phyloP scores from a whole-genome alignment of 192 early-diverging fungal genomes.

The Fimicolochytrium jonesii region DNA sequence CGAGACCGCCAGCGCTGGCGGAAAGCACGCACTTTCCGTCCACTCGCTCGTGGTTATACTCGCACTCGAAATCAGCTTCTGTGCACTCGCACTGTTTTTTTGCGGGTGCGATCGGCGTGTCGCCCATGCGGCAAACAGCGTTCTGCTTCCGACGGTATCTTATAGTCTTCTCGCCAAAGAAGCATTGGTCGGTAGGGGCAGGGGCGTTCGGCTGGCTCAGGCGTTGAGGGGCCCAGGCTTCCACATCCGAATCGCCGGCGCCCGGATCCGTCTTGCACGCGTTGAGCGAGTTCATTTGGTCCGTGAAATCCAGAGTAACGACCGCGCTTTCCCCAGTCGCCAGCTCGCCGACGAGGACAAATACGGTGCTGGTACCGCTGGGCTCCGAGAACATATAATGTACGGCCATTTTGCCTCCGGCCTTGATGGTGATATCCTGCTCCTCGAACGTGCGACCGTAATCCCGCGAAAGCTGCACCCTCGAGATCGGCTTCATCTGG shows the following conservation, averaged over 20 bases:
- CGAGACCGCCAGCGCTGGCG: slow-evolving; percentile 3
- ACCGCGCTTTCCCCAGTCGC: slow-evolving; percentile 16
- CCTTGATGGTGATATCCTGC: neutral
- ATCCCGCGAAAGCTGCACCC: slow-evolving; percentile 38
- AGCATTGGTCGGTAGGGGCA: slow-evolving; percentile 50
- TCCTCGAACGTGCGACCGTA: slow-evolving; percentile 16
- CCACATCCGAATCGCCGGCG: slow-evolving; percentile 67
- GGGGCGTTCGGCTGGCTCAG: too few relatives aligned
- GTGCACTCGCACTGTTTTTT: slow-evolving; percentile 42
- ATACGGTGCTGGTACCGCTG: slow-evolving; percentile 20
- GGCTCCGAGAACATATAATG: slow-evolving; percentile 28
- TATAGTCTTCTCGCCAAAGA: slow-evolving; percentile 42
- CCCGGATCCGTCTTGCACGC: slow-evolving; percentile 51
- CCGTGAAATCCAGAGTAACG: slow-evolving; percentile 69
- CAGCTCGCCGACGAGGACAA: slow-evolving; percentile 25
- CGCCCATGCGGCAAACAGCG: slow-evolving; percentile 34
- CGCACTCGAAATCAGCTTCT: slow-evolving; percentile 47
- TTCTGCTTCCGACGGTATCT: slow-evolving; percentile 39
- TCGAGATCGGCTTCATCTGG: slow-evolving; percentile 60
- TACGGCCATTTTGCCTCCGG: slow-evolving; percentile 28
- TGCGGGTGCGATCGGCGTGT: slow-evolving; percentile 1
- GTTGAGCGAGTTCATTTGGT: too few relatives aligned
- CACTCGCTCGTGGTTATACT: slow-evolving; percentile 19
- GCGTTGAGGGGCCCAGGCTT: slow-evolving; percentile 76
- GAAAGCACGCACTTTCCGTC: slow-evolving; percentile 3